Evolutionary conservation across 768 basidiomycete species (phyloP).

Genomic region (Gymnopilus dilepis): DNA sequence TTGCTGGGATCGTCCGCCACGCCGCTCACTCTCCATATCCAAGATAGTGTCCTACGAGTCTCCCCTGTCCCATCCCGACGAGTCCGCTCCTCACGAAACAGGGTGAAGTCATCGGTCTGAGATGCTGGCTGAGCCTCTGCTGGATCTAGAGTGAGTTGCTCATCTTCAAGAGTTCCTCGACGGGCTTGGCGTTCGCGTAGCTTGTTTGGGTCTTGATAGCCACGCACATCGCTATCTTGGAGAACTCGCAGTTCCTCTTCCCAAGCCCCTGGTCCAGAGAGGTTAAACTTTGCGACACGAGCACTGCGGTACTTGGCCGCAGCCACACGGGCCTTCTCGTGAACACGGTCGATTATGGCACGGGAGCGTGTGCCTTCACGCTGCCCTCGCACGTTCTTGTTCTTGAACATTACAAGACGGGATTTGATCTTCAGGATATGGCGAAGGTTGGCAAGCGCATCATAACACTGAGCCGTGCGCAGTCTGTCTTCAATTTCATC

Average conservation of each 20-base stretch:
- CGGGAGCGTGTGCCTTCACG: slow-evolving; percentile 11
- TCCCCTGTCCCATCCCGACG: slow-evolving; percentile 3
- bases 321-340: slow-evolving; percentile 8
- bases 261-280: slow-evolving; percentile 10
- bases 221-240: slow-evolving; percentile 10
- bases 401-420: slow-evolving; percentile 8
- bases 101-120: background rate
- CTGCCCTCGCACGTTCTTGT: slow-evolving; percentile 15
- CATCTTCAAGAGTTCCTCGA: slow-evolving; percentile 14
- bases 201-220: slow-evolving; percentile 14
- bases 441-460: slow-evolving; percentile 10
- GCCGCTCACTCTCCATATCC: slow-evolving; percentile 6
- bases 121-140: too few species aligned
- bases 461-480: slow-evolving; percentile 14
- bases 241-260: slow-evolving; percentile 7
- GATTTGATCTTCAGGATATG: background rate
- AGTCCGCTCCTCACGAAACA: background rate
- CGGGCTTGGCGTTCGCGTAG: background rate
- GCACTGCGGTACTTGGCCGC: slow-evolving; percentile 17
- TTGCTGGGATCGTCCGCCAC: background rate
- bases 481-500: slow-evolving; percentile 9
- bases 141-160: background rate
- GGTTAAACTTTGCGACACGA: slow-evolving; percentile 9
- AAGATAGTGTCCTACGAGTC: slow-evolving; percentile 9
- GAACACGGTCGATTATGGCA: slow-evolving; percentile 15